phyloP scores from a whole-genome alignment of 2,329 filamentous ascomycete genomes.

The Diplodia corticola region DNA sequence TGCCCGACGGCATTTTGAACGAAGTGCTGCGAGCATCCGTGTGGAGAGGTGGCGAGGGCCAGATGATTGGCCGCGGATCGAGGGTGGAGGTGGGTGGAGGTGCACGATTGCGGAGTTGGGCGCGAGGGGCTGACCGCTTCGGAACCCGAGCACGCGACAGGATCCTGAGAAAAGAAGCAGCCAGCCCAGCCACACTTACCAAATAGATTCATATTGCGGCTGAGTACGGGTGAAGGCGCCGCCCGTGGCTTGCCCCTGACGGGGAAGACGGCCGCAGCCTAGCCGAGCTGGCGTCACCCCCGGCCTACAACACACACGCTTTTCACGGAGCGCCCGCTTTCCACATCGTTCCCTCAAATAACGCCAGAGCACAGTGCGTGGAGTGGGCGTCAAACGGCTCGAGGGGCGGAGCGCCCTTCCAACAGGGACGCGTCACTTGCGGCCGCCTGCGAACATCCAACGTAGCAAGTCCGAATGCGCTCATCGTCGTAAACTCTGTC shows the following conservation, averaged over 20 bases:
- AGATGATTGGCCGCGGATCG: neutral
- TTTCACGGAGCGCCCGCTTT: neutral
- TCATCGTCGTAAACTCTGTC: too few relatives aligned
- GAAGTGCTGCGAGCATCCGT: neutral
- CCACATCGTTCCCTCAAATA: neutral
- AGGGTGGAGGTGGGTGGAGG: neutral
- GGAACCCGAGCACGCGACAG: slow-evolving; percentile 13
- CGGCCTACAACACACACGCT: neutral
- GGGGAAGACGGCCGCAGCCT: neutral
- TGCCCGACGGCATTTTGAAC: too few relatives aligned
- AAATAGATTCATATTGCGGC: neutral
- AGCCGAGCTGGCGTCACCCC: neutral
- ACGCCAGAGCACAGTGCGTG: neutral
- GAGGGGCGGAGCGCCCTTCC: too few relatives aligned
- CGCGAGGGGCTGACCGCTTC: neutral
- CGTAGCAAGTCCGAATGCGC: too few relatives aligned
- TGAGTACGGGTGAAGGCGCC: slow-evolving; percentile 1
- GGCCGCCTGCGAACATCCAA: too few relatives aligned
- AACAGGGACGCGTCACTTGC: too few relatives aligned
- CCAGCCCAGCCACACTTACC: neutral
- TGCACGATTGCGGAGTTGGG: neutral
- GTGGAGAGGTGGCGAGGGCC: neutral
- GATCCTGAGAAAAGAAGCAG: neutral
- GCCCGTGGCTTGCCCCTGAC: slow-evolving; percentile 12
- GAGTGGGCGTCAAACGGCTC: too few relatives aligned